These are phyloP conservation scores for Diatrype stigma DNA, from an alignment of 2,329 filamentous ascomycete species.

Conservation along the genomic window DNA sequence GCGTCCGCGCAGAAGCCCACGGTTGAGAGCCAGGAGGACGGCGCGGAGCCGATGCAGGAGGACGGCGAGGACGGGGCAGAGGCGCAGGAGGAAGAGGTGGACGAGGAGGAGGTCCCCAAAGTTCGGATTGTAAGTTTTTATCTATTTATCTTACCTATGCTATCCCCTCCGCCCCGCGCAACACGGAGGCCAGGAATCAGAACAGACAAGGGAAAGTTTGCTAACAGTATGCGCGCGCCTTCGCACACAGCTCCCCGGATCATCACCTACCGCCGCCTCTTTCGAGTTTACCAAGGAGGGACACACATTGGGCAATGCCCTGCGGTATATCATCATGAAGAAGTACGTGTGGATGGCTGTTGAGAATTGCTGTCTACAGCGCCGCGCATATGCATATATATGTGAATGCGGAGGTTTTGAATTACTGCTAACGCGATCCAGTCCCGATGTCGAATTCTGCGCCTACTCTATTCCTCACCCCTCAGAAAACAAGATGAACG, in stretches of 20 bases:
- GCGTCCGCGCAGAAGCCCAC: conserved; percentile 25
- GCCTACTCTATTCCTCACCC: conserved; percentile 97
- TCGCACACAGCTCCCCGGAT: conserved; percentile 71
- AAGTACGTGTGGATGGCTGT: conserved; percentile 61
- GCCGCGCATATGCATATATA: neutral
- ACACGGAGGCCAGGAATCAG: neutral
- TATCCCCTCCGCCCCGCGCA: conserved; percentile 2
- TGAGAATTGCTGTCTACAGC: neutral
- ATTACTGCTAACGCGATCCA: conserved; percentile 33
- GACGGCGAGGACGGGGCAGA: conserved; percentile 26
- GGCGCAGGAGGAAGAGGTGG: conserved; percentile 39
- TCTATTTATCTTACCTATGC: conserved; percentile 7
- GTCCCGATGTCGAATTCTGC: conserved; percentile 95
- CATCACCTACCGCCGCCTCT: conserved; percentile 81
- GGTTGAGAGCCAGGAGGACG: conserved; percentile 45
- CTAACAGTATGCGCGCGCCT: neutral
- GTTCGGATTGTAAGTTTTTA: conserved; percentile 54
- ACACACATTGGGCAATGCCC: conserved; percentile 89
- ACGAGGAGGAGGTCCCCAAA: conserved; percentile 50
- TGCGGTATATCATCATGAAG: conserved; percentile 97
- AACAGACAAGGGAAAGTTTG: neutral
- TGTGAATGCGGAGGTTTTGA: neutral
- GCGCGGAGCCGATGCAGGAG: conserved; percentile 27
- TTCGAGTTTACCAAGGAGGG: conserved; percentile 94
- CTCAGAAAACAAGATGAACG: conserved; percentile 92